Percentiles rank a stretch among this genome's conserved stretches.
Conservation (phyloP, 352 stramenopile species). For the Pythium biforme region DNA sequence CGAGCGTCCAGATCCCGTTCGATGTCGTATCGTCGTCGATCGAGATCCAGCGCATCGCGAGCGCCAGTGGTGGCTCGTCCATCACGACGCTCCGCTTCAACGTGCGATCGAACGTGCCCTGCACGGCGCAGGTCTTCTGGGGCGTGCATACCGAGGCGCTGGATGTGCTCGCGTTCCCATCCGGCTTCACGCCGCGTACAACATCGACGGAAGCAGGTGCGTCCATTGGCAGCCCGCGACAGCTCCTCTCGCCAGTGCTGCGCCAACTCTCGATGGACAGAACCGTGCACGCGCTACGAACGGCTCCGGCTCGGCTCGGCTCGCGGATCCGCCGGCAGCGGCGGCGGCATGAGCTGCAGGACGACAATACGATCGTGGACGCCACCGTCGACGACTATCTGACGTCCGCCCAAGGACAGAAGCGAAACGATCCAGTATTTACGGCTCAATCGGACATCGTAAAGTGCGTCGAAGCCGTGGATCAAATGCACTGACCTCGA, state of each 20-base stretch:
- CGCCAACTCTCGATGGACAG: constrained; percentile 12
- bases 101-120: constrained; percentile 8
- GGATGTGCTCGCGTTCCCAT: not conserved
- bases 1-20: constrained; percentile 42
- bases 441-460: constrained; percentile 4
- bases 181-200: not conserved
- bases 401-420: not conserved
- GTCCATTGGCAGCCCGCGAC: not conserved
- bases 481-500: not conserved
- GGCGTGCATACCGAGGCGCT: constrained; percentile 11
- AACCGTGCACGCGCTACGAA: constrained; percentile 12
- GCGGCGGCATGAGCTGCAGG: constrained; percentile 22
- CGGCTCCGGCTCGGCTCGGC: constrained; percentile 12
- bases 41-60: constrained; percentile 5
- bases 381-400: not conserved
- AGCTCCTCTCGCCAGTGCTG: constrained; percentile 11
- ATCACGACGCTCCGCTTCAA: constrained; percentile 10
- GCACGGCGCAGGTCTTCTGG: constrained; percentile 27
- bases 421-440: not conserved
- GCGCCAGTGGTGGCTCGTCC: not conserved
- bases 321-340: constrained; percentile 22
- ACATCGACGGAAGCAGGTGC: not conserved
- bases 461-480: not conserved
- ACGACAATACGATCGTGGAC: constrained; percentile 5
- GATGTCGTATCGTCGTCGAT: constrained; percentile 40